phyloP scores from a whole-genome alignment of 352 stramenopile species.

The Pythium aquatile region DNA sequence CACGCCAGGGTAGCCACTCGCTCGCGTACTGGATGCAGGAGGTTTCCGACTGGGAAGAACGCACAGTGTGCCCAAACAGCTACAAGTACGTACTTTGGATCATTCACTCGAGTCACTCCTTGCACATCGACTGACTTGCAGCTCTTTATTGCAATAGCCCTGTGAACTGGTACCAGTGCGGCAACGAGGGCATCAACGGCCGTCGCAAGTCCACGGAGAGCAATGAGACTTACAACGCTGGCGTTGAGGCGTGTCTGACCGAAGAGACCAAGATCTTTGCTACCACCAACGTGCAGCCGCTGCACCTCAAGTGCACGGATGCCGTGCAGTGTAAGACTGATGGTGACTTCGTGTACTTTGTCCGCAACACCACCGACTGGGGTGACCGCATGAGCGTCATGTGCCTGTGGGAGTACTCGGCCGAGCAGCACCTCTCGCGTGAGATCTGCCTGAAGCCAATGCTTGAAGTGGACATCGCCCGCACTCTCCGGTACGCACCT shows the following conservation, averaged over 20 bases:
- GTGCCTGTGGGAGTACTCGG: constrained; percentile 81
- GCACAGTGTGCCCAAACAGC: constrained; percentile 75
- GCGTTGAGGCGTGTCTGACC: constrained; percentile 52
- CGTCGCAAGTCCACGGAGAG: constrained; percentile 28
- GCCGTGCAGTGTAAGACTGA: constrained; percentile 49
- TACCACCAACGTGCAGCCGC: constrained; percentile 67
- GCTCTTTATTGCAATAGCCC: constrained; percentile 34
- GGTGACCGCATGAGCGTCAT: constrained; percentile 82
- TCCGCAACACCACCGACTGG: constrained; percentile 79
- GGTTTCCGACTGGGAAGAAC: constrained; percentile 79
- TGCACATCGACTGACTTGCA: background rate
- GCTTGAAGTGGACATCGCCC: constrained; percentile 67
- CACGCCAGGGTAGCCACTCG: constrained; percentile 67
- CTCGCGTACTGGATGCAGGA: constrained; percentile 83
- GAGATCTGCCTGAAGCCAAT: constrained; percentile 74
- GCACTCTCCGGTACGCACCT: constrained; percentile 39
- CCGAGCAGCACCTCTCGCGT: constrained; percentile 36
- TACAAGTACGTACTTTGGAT: constrained; percentile 47
- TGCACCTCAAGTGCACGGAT: constrained; percentile 67
- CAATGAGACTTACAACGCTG: constrained; percentile 47
- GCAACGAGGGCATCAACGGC: constrained; percentile 50
- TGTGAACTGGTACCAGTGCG: constrained; percentile 84
- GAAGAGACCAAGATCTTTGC: constrained; percentile 69
- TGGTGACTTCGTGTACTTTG: constrained; percentile 70
- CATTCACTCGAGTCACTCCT: background rate